phyloP scores from a whole-genome alignment of 2,329 filamentous ascomycete species.

The Graphilbum fragrans region DNA sequence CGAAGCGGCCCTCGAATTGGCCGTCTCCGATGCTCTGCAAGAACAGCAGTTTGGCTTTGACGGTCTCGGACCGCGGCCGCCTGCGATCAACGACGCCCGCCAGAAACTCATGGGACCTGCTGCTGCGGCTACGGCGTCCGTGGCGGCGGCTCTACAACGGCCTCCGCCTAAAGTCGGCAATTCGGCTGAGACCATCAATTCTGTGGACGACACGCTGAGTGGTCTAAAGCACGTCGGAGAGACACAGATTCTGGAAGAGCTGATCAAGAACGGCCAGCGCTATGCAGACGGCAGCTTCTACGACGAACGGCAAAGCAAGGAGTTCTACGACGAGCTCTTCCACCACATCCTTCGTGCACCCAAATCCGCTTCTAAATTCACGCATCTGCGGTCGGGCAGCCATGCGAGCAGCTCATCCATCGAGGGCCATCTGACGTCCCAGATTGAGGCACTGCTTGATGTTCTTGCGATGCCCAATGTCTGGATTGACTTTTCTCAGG shows the following conservation, averaged over 20 bases:
- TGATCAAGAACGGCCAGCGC: conserved; percentile 42
- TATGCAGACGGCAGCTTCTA: conserved; percentile 41
- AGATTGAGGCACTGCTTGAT: conserved; percentile 56
- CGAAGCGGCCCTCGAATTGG: conserved; percentile 53
- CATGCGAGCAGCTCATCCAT: neutral
- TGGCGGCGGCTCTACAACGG: neutral
- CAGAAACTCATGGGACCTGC: conserved; percentile 40
- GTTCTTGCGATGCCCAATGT: conserved; percentile 53
- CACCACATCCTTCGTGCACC: conserved; percentile 45
- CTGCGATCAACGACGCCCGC: conserved; percentile 43
- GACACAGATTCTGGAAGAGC: conserved; percentile 42
- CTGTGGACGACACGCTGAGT: conserved; percentile 13
- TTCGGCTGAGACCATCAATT: neutral
- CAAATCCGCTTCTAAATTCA: conserved; percentile 19
- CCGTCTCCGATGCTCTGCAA: conserved; percentile 50
- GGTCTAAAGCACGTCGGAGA: conserved; percentile 45
- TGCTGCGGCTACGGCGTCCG: conserved; percentile 11
- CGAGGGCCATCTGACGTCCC: conserved; percentile 46
- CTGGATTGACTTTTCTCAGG: conserved; percentile 63
- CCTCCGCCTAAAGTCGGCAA: neutral
- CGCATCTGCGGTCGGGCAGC: neutral
- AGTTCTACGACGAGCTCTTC: conserved; percentile 53
- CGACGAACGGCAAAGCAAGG: conserved; percentile 35
- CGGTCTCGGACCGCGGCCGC: conserved; percentile 39
- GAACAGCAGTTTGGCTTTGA: conserved; percentile 51